Evolutionary conservation across 352 stramenopile genomes (phyloP), one percentile per base, ranked within the genome.

Genomic region (Thraustochytrium sp.): DNA sequence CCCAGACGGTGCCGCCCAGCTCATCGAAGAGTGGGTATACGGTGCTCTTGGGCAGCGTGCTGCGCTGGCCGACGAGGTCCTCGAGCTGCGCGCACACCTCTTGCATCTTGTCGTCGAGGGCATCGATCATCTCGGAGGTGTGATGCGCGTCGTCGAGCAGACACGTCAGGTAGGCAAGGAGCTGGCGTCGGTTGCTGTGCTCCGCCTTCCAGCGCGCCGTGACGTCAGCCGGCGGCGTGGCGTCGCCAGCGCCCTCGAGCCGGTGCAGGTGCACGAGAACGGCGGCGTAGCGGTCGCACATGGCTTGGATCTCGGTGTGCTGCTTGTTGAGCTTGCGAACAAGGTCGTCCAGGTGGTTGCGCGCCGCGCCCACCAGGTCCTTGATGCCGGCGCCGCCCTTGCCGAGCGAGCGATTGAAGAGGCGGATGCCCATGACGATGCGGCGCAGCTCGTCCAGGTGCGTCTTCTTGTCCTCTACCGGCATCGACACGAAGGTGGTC

Each of bases 11-110:
- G 4, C 92, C 92, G 2, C 96, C 89, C 16, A 90, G 88, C 59
- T 72, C 59, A 84, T 97, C 92, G 84, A 98, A 98, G 23, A 96
- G 91, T 34, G 94, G 94, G 82, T 97, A 98, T 3, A 98, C 94
- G 48, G 97, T 91, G 9, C 94, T 94, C 77, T 98, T 98, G 34
- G 93, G 93, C 75, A 98, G 87, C 37, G 92, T 96, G 11, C 90
- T 93, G 29, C 91, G 89, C 2, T 90, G 89, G 18, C 92, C 92
- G 1, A 97, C 92, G n/a, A 91, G 54, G 21, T 88, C 87, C 29
- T 82, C 77, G n/a, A 91, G 82, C 80, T 90, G 86, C 21, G 29
- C 56, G 21, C 26, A 38, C 23, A 63, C 34, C 9, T 85, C 75
- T 21, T 84, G 23, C 29, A 61, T 59, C 29, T 68, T 26, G 31